phyloP scores from a whole-genome alignment of 2,329 filamentous ascomycete species.

The Epichloe baconii region DNA sequence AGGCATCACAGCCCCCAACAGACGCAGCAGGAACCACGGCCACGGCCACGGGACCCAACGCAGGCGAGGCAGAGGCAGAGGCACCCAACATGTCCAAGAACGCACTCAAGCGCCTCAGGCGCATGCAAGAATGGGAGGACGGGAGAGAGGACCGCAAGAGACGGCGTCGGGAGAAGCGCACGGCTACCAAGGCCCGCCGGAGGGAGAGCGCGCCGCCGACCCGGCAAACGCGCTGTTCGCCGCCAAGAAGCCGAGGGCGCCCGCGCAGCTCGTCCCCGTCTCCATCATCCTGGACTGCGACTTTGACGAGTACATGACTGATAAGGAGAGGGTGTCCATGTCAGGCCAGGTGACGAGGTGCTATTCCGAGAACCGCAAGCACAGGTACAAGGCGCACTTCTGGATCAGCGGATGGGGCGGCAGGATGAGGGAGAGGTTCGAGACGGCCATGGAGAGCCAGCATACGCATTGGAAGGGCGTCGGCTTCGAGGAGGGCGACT shows the following conservation, averaged over 20 bases:
- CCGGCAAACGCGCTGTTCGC: slow-evolving; percentile 16
- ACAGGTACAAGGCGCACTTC: slow-evolving; percentile 56
- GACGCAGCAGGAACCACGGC: neutral
- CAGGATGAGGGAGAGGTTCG: slow-evolving; percentile 63
- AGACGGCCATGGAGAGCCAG: slow-evolving; percentile 56
- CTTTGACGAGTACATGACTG: slow-evolving; percentile 81
- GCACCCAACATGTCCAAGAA: slow-evolving; percentile 58
- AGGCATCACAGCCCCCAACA: neutral
- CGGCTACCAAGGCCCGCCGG: slow-evolving; percentile 32
- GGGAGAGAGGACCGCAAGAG: slow-evolving; percentile 45
- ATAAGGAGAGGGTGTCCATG: slow-evolving; percentile 74
- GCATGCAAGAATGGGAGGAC: slow-evolving; percentile 63
- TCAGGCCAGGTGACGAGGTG: slow-evolving; percentile 71
- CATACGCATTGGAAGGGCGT: slow-evolving; percentile 73
- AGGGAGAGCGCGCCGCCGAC: slow-evolving; percentile 36
- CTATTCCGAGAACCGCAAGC: slow-evolving; percentile 75
- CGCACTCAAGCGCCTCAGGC: slow-evolving; percentile 66
- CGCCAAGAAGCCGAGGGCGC: slow-evolving; percentile 24
- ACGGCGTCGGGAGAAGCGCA: slow-evolving; percentile 41
- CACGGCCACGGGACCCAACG: too few relatives aligned
- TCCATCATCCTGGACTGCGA: slow-evolving; percentile 81
- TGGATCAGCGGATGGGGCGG: slow-evolving; percentile 69
- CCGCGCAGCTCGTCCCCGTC: slow-evolving; percentile 51
- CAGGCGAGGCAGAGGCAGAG: neutral
- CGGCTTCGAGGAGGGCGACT: slow-evolving; percentile 60